Conservation (phyloP, 305 asterid species). For the Solanum chacoense region DNA sequence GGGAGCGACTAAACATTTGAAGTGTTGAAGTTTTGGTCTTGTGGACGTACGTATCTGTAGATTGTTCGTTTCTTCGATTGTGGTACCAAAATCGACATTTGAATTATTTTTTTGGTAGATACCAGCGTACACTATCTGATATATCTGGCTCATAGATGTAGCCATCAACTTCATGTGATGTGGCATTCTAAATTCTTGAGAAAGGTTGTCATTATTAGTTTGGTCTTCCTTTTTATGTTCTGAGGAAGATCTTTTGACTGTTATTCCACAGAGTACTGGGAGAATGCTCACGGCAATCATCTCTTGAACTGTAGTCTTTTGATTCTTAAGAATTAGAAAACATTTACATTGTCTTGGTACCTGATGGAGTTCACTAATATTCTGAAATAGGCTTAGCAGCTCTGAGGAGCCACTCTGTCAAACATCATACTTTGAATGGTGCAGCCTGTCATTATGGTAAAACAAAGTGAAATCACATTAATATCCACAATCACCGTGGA, state of each 20-base stretch:
- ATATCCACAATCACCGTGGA: neutral
- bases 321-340: neutral
- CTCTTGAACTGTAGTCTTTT: neutral
- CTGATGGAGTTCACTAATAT: neutral
- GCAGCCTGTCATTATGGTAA: neutral
- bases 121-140: neutral
- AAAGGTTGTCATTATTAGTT: neutral
- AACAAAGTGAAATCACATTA: neutral
- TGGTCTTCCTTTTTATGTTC: neutral
- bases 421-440: neutral
- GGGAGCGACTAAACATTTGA: neutral
- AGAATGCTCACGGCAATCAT: neutral
- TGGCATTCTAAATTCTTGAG: neutral
- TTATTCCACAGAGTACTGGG: neutral
- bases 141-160: neutral
- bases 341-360: neutral
- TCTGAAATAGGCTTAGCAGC: neutral
- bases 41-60: neutral
- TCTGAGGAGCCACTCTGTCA: neutral
- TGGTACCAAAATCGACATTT: neutral
- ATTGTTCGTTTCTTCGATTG: neutral
- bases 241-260: neutral
- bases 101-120: neutral
- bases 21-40: neutral
- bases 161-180: neutral